phyloP scores from a whole-genome alignment of 495 filamentous ascomycete genomes.

The Glarea lozoyensis region DNA sequence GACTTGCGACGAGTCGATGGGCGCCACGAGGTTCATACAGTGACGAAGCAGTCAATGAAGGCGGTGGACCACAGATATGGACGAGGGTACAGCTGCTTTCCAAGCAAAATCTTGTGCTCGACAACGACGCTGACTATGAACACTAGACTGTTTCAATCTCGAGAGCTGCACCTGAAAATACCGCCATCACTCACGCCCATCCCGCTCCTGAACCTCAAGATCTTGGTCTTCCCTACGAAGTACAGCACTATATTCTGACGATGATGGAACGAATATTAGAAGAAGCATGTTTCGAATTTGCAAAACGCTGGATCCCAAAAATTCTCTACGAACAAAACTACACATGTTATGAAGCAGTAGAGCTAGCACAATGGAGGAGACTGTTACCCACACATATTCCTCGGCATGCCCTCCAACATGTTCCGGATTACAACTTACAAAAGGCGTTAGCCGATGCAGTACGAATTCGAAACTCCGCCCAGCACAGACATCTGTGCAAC shows the following conservation, averaged over 20 bases:
- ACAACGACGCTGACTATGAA: background rate
- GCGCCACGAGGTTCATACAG: conserved; percentile 13
- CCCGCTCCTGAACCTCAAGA: conserved; percentile 4
- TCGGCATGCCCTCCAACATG: conserved; percentile 6
- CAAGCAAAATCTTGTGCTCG: background rate
- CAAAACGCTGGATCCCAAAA: conserved; percentile 25
- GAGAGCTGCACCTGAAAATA: background rate
- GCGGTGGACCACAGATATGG: conserved; percentile 7
- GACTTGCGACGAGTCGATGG: conserved; percentile 17
- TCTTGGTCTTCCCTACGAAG: conserved; percentile 30
- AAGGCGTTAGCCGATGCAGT: conserved; percentile 14
- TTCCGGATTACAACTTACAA: conserved; percentile 11
- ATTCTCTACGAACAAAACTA: conserved; percentile 23
- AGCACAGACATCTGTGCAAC: conserved; percentile 19
- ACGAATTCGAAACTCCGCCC: conserved; percentile 17
- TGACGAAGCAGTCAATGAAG: background rate
- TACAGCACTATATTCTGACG: conserved; percentile 30
- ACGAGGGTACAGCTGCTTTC: conserved; percentile 9
- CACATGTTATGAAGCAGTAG: conserved; percentile 30
- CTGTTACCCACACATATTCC: conserved; percentile 12
- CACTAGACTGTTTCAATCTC: conserved; percentile 1
- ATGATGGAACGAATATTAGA: conserved; percentile 29
- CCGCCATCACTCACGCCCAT: background rate
- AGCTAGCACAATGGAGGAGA: conserved; percentile 30
- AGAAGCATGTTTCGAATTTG: conserved; percentile 33